Percentiles rank a stretch among this genome's conserved stretches.
These are phyloP conservation scores for Alternaria arborescens DNA, from an alignment of 2,329 filamentous ascomycete species.

Conservation along the genomic window DNA sequence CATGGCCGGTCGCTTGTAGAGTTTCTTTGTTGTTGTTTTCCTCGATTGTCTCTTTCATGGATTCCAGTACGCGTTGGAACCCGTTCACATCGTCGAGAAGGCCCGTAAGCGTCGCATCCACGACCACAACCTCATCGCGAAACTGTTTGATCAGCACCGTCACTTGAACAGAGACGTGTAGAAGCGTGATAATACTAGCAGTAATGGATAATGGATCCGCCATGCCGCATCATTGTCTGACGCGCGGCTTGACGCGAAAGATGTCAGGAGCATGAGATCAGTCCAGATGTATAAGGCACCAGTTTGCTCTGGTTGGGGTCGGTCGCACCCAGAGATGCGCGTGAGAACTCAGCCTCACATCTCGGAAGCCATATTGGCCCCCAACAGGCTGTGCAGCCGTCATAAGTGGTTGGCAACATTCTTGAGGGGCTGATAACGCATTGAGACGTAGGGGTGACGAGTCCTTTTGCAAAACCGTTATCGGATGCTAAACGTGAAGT, in stretches of 20 bases:
- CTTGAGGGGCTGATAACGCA: background rate
- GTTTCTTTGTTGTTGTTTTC: slow-evolving; percentile 27
- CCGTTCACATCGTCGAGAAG: slow-evolving; percentile 31
- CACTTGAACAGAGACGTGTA: slow-evolving; percentile 29
- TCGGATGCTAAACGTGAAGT: background rate
- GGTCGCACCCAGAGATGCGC: background rate
- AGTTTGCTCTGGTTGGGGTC: slow-evolving; percentile 5
- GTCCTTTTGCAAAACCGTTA: background rate
- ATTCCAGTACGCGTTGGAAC: slow-evolving; percentile 30
- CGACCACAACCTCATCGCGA: slow-evolving; percentile 28
- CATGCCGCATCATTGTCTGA: slow-evolving; percentile 12
- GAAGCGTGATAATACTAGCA: slow-evolving; percentile 25
- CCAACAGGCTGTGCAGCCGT: background rate
- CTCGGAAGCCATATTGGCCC: slow-evolving; percentile 5
- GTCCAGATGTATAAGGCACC: slow-evolving; percentile 2
- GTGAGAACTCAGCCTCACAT: slow-evolving; percentile 7
- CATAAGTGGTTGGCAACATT: background rate
- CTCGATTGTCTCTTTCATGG: slow-evolving; percentile 36
- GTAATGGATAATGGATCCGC: slow-evolving; percentile 33
- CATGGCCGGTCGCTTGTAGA: slow-evolving; percentile 29
- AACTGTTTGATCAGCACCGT: slow-evolving; percentile 29
- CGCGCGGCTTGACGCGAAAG: background rate
- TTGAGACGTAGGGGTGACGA: background rate
- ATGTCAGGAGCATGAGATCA: background rate
- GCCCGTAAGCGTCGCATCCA: slow-evolving; percentile 31